Evolutionary conservation across 768 basidiomycete species (phyloP), one percentile per base, ranked within the genome.

Genomic region (Xerocomus brunneocitrinus): DNA sequence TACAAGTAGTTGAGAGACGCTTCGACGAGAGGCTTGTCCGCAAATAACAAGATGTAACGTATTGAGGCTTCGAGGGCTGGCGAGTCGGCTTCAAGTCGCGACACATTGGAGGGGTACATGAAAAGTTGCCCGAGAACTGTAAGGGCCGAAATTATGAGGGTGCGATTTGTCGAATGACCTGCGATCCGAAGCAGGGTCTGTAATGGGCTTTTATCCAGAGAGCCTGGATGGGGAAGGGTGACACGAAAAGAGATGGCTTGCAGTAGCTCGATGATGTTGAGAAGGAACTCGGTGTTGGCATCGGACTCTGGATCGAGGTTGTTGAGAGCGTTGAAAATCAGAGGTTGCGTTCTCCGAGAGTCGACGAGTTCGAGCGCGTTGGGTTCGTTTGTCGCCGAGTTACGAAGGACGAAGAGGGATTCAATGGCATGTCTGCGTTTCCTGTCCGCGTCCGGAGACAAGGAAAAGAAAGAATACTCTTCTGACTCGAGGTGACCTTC

Each of bases 341-440:
- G 70, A 12, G 83, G 78, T 49, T 84, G 73, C 2, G 87, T 87
- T 40, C 83, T 81, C 13, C 79, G 74, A 57, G 84, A 80, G 22
- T 68, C 70, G 3, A 79, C 70, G 28, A 94, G 73, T 53, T 86
- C 82, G 38, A 73, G 67, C 3, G 81, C 80, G 58, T 91, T 92
- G 47, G 76, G 74, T 42, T 86, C 83, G 55, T 84, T 79, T 40
- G 87, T 71, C n/a, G 85, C 80, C 6, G 85, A 79, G 67, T 97
- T 97, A n/a, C 94, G 82, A 39, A 99, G 76, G 53, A 97, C 76
- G 58, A 90, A 86, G 40, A 94, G 75, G 2, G 89, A 89, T 64
- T 95, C 91, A 36, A 87, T 74, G n/a, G 93, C 91, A 64, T 90
- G 84, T 55, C 84, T 79, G 25, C 84, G 79, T 54, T 81, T 82